Evolutionary conservation across 2,329 filamentous ascomycete genomes (phyloP).

Genomic region (Pestalotiopsis sp.): DNA sequence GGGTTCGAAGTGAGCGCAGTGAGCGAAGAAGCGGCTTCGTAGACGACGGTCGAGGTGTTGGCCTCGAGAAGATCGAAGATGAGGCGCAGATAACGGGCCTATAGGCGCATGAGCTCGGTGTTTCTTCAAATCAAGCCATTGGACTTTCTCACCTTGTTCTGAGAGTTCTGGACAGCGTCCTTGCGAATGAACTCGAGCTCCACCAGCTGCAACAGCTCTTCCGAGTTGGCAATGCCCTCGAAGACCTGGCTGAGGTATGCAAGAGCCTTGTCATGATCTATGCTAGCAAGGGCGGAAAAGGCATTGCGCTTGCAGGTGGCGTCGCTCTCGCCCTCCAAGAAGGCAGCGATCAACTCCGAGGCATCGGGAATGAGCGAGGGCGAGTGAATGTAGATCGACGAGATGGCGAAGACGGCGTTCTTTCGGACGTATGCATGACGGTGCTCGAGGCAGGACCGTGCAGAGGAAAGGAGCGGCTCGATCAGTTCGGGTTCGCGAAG

Average conservation of each 20-base stretch:
- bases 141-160: conserved; percentile 75
- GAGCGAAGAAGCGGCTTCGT: conserved; percentile 94
- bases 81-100: conserved; percentile 87
- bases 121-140: background rate
- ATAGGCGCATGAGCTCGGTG: conserved; percentile 18
- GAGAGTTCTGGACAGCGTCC: conserved; percentile 90
- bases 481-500: conserved; percentile 93
- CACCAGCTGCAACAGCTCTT: conserved; percentile 89
- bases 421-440: conserved; percentile 97
- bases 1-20: conserved; percentile 95
- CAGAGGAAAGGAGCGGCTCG: conserved; percentile 91
- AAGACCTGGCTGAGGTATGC: conserved; percentile 88
- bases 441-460: conserved; percentile 90
- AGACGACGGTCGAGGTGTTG: conserved; percentile 90
- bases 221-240: conserved; percentile 90
- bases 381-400: conserved; percentile 89
- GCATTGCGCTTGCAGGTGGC: conserved; percentile 97
- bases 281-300: conserved; percentile 86
- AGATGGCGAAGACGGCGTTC: conserved; percentile 93
- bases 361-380: conserved; percentile 94
- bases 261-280: conserved; percentile 91
- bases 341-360: conserved; percentile 85
- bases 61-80: conserved; percentile 98
- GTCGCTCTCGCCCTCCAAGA: conserved; percentile 89
- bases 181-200: conserved; percentile 98